A percentile compares a stretch with the other conserved stretches of the same genome.
Conservation (phyloP, 345 rosid species). For the Eucalyptus paniculata region DNA sequence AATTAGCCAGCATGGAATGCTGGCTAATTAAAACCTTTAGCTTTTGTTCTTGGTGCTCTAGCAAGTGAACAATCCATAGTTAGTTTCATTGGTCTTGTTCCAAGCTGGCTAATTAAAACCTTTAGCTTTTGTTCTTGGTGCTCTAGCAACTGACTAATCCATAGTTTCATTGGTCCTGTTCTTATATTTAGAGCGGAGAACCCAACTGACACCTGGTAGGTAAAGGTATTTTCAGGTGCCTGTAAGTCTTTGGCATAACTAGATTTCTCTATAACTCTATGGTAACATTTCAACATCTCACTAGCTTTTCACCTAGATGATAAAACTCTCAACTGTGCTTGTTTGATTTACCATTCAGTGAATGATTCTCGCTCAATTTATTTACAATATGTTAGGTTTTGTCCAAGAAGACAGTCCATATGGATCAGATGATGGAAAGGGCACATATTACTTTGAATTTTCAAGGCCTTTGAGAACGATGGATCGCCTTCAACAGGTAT, state of each 20-base stretch:
- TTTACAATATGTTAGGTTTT: constrained; percentile 30
- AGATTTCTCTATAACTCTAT: neutral
- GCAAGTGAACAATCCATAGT: neutral
- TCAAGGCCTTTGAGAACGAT: constrained; percentile 87
- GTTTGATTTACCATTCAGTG: neutral
- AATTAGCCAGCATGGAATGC: neutral
- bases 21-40: neutral
- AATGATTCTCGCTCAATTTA: neutral
- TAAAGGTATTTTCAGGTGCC: neutral
- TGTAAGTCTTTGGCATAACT: neutral
- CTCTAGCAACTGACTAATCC: neutral
- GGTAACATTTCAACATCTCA: neutral
- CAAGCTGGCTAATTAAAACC: neutral
- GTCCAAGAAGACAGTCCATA: constrained; percentile 90
- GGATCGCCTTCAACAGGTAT: constrained; percentile 92
- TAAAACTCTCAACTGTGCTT: neutral
- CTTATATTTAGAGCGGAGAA: neutral
- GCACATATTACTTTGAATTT: constrained; percentile 77
- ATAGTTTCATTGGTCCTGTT: neutral
- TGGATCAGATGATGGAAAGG: constrained; percentile 49
- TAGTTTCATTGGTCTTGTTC: neutral
- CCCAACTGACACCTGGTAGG: neutral
- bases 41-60: neutral
- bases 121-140: neutral
- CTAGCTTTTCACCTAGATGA: neutral